These are phyloP conservation scores for Corylus americana DNA, from an alignment of 306 rosid genomes.

Conservation along the genomic window DNA sequence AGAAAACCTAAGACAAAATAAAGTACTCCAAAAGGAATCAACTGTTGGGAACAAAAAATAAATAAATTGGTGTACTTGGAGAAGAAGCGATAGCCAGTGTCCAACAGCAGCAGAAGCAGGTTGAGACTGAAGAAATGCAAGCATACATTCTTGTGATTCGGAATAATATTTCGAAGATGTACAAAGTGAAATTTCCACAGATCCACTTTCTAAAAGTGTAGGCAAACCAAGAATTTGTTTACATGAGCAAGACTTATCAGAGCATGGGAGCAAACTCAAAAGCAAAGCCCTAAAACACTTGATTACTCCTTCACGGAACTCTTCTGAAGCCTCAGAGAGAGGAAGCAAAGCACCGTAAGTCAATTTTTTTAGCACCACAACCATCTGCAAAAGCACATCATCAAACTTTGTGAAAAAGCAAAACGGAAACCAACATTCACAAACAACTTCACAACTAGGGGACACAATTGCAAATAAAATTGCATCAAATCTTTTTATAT, in stretches of 20 bases:
- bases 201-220: slow-evolving; percentile 47
- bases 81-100: slow-evolving; percentile 96
- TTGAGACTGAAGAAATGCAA: slow-evolving; percentile 71
- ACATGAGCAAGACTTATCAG: slow-evolving; percentile 61
- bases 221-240: slow-evolving; percentile 54
- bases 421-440: background rate
- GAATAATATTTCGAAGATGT: slow-evolving; percentile 37
- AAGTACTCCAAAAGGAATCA: slow-evolving; percentile 2
- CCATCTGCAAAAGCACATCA: slow-evolving; percentile 70
- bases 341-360: slow-evolving; percentile 85
- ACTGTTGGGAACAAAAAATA: slow-evolving; percentile 20
- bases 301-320: slow-evolving; percentile 90
- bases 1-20: slow-evolving; percentile 9
- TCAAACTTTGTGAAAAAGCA: slow-evolving; percentile 13
- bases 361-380: slow-evolving; percentile 84
- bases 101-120: slow-evolving; percentile 87
- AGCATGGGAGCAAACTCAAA: slow-evolving; percentile 63
- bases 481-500: too few species aligned
- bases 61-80: slow-evolving; percentile 55
- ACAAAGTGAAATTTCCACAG: slow-evolving; percentile 21
- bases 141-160: slow-evolving; percentile 71
- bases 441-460: background rate
- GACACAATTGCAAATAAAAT: background rate
- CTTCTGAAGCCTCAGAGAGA: slow-evolving; percentile 93
- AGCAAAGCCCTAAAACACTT: slow-evolving; percentile 75